These are phyloP conservation scores for Aquilaria yunnanensis DNA, from an alignment of 345 rosid genomes.

Conservation along the genomic window DNA sequence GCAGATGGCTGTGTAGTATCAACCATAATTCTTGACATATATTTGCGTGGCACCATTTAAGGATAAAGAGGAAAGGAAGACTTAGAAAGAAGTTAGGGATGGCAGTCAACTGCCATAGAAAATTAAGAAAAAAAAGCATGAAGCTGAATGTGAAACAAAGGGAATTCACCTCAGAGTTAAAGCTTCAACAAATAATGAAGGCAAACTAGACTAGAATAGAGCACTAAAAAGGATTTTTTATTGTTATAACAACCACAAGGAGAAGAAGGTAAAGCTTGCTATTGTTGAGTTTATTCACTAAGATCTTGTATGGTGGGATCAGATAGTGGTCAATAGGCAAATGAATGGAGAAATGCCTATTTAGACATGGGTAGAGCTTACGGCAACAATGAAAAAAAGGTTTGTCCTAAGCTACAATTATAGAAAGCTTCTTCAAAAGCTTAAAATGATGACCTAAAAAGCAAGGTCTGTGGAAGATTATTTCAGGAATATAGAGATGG, in stretches of 20 bases:
- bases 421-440: background rate
- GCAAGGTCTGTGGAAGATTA: background rate
- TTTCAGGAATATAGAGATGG: background rate
- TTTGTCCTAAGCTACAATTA: background rate
- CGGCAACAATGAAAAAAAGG: background rate
- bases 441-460: no score
- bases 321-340: background rate
- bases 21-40: no score
- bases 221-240: background rate
- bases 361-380: background rate
- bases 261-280: constrained; percentile 1
- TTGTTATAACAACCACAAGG: background rate
- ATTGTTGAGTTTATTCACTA: background rate
- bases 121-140: no score
- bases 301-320: constrained; percentile 6
- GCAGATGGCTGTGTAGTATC: no score
- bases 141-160: no score
- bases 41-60: no score
- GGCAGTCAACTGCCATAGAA: no score
- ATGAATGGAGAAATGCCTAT: background rate
- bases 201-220: constrained; percentile 3
- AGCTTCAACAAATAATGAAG: background rate
- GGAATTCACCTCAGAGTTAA: no score
- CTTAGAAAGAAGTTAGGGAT: no score
- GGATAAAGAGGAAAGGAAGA: no score